These are phyloP conservation scores for Hemisphaericaspora nanyangensis DNA, from an alignment of 805 yeast species.

Conservation along the genomic window DNA sequence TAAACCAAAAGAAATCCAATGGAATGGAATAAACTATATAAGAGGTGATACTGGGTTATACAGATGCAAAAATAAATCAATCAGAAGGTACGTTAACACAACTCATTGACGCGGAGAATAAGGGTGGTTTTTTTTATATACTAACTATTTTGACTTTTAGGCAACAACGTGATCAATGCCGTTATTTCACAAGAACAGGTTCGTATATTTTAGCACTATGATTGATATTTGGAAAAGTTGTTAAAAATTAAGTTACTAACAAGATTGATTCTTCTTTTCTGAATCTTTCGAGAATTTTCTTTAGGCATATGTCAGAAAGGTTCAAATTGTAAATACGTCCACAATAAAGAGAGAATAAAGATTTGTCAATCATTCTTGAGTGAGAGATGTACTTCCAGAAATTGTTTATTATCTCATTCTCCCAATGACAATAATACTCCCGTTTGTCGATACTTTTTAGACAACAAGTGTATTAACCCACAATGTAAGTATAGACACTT, in stretches of 20 bases:
- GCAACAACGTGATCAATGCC: constrained; percentile 20
- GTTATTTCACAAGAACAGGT: constrained; percentile 39
- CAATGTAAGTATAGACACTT: constrained; percentile 50
- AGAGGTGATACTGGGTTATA: constrained; percentile 25
- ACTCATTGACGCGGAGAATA: too few species aligned
- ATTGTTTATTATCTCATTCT: constrained; percentile 56
- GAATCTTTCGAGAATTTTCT: constrained; percentile 16
- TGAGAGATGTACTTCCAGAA: constrained; percentile 43
- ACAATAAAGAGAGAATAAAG: constrained; percentile 47
- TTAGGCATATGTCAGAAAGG: constrained; percentile 54
- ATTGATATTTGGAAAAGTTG: neutral
- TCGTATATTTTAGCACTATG: constrained; percentile 14
- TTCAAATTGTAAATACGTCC: constrained; percentile 49
- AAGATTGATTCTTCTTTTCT: constrained; percentile 10
- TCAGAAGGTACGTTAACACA: neutral
- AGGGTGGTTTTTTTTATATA: too few species aligned
- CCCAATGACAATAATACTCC: constrained; percentile 57
- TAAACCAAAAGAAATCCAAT: constrained; percentile 15
- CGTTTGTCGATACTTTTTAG: constrained; percentile 25
- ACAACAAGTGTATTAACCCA: constrained; percentile 33
- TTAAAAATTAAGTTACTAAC: constrained; percentile 6
- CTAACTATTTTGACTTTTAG: too few species aligned
- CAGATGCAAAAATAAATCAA: constrained; percentile 6
- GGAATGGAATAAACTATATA: constrained; percentile 29
- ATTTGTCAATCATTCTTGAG: constrained; percentile 50